Conservation (phyloP, 139 green algal genomes). For the Edaphochlamys debaryana region DNA sequence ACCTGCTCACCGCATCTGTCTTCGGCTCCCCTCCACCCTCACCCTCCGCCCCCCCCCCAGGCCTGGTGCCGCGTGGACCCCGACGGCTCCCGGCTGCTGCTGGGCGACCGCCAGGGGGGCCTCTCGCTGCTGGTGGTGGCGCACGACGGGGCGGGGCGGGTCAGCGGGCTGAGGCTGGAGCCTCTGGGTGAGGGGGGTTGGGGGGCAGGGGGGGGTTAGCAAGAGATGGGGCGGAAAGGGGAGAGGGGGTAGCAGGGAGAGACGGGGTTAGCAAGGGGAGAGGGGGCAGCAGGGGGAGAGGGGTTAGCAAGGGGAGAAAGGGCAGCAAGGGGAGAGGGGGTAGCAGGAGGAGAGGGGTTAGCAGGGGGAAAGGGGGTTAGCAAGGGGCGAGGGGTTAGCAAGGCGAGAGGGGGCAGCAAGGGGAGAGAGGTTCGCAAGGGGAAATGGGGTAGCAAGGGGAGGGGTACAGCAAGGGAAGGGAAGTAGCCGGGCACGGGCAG, state of each 20-base stretch:
- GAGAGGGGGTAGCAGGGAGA: no score
- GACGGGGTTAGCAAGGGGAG: background rate
- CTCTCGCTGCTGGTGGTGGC: slow-evolving; percentile 90
- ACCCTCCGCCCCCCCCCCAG: slow-evolving; percentile 17
- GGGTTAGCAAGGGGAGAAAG: background rate
- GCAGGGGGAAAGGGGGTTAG: no score
- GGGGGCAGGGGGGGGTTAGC: background rate
- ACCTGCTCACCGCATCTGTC: background rate
- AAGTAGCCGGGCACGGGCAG: no score
- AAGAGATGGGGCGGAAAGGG: no score
- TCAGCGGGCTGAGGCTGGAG: slow-evolving; percentile 85
- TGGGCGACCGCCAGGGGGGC: slow-evolving; percentile 83
- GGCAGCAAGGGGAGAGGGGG: no score
- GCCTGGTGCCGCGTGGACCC: slow-evolving; percentile 62
- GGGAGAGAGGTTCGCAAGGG: no score
- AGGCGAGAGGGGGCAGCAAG: no score
- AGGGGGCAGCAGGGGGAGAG: background rate
- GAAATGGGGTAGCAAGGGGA: no score
- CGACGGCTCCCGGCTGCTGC: slow-evolving; percentile 89
- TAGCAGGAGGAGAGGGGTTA: no score
- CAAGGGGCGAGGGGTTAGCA: no score
- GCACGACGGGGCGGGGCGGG: slow-evolving; percentile 62
- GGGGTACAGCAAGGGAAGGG: no score
- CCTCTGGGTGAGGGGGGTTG: slow-evolving; percentile 65
- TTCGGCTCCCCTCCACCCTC: background rate